Base-by-base conservation (phyloP, 2,329 filamentous ascomycete species). In the Ceratocystiopsis minuta region DNA sequence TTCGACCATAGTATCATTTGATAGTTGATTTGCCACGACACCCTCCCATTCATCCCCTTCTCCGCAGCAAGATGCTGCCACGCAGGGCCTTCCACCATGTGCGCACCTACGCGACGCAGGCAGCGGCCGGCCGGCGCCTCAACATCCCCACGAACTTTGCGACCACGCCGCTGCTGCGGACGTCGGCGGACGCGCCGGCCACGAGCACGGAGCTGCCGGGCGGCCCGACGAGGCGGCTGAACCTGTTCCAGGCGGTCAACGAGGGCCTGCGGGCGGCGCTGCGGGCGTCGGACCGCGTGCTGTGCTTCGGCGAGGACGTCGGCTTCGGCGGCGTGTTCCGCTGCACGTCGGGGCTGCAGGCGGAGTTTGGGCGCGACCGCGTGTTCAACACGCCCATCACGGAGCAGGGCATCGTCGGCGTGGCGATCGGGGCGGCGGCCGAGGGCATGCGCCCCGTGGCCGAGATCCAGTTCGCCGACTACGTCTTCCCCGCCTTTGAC, bases 321-420 rank as follows among this genome's bases (percentile, higher is more conserved):
- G 84, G 90, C 15, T 98, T 98, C 44, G 90, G 90, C 36, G 90
- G 90, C 42, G 90, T 98, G 15, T 98, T 98, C 55, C 74, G 90
- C 43, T 95, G 86, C 61, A 88, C 84, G 32, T 88, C 90, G 76
- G 84, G 87, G 52, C 69, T 98, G 15, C 77, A 85, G 31, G 81
- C 86, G 47, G 84, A 84, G 43, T 93, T 90, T 57, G 90, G 90
- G 9, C 70, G 75, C 3, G 80, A 90, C 44, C 71, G 90, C 44
- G 87, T 98, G 32, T 98, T 98, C 68, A 96, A 98, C 60, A 96
- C 87, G 16, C 90, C 90, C 0, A 61, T 98, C 50, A 84, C 80
- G 31, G 90, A 98, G 57, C 90, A 96, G 60, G 90, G 88, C 2
- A 88, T 98, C 50, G 72, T 92, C 45, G 90, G 90, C 0, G 96